Base-by-base conservation (phyloP, 768 basidiomycete species). In the Obba rivulosa region DNA sequence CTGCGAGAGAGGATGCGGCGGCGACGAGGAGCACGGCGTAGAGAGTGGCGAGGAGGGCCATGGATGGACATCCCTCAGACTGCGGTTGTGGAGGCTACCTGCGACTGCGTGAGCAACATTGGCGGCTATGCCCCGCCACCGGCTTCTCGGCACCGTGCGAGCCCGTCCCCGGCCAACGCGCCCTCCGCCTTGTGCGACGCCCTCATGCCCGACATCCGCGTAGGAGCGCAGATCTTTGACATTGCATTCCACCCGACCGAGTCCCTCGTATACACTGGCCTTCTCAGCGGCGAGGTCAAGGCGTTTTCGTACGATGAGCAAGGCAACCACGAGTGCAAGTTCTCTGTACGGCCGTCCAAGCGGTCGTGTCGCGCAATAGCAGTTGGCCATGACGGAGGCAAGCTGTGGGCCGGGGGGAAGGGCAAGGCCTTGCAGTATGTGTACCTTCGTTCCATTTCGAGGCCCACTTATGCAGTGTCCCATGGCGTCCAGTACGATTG, bases 161-260 rank as follows among this genome's bases (percentile, higher is more conserved):
- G 20, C 42, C n/a, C n/a, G n/a, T n/a, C n/a, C n/a, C n/a, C n/a
- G n/a, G n/a, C n/a, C n/a, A n/a, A 31, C 28, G 28, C 28, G 28
- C 7, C 13, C 28, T 13, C 28, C 7, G 28, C 28, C 13, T 31
- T 31, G 28, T 31, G 28, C 28, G 13, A 9, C 18, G 41, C 31
- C 16, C 31, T 17, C 9, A 78, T 79, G 76, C 74, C 80, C 23
- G 73, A 89, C 69, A 83, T 92, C 43, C 71, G 75, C 18, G 75
- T 85, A 39, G 81, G 80, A 41, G 78, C 81, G 8, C 88, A 95
- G 65, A 80, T 93, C 23, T 96, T 95, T 67, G 94, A 95, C 70
- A 70, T 96, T 36, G 79, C 76, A 2, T 97, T 96, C 60, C 92
- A 95, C 58, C 92, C 94, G 0, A 73, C 72, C 4, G 60, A 77